Percentiles rank a stretch among this genome's conserved stretches.
Evolutionary conservation across 352 stramenopile species (phyloP).

Genomic region (Phytopythium cucurbitacearum): DNA sequence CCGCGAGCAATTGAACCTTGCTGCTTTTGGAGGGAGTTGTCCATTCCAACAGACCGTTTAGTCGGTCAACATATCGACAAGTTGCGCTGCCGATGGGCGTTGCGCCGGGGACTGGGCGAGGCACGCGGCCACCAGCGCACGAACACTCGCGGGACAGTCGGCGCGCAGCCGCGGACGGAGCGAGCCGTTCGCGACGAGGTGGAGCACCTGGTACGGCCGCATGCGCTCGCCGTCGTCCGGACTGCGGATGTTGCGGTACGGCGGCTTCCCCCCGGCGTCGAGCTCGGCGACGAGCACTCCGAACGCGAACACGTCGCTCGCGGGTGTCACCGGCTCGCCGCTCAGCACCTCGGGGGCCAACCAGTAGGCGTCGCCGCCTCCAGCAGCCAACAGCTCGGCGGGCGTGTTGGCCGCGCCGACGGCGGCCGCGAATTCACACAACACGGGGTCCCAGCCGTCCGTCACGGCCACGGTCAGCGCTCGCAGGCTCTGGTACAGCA

Average conservation of each 20-base stretch:
- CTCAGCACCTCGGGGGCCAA: constrained; percentile 52
- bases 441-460: constrained; percentile 15
- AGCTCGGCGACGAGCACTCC: constrained; percentile 48
- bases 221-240: constrained; percentile 13
- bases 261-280: constrained; percentile 26
- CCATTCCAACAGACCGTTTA: not conserved
- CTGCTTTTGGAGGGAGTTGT: too few species aligned
- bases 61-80: constrained; percentile 2
- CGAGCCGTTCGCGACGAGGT: constrained; percentile 23
- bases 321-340: constrained; percentile 36
- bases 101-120: constrained; percentile 24
- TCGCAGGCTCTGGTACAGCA: constrained; percentile 20
- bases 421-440: constrained; percentile 20
- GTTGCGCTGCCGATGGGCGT: constrained; percentile 16
- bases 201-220: constrained; percentile 23
- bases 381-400: constrained; percentile 19
- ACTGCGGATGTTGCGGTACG: constrained; percentile 15
- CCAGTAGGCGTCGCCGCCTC: constrained; percentile 21
- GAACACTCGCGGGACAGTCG: constrained; percentile 18
- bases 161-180: constrained; percentile 27
- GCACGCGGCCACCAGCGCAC: constrained; percentile 24
- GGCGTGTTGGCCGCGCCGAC: constrained; percentile 10
- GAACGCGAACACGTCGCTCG: constrained; percentile 64
- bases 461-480: constrained; percentile 19
- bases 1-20: too few species aligned